Evolutionary conservation across 1,139 yeast genomes (phyloP).

Genomic region (Taphrina deformans): DNA sequence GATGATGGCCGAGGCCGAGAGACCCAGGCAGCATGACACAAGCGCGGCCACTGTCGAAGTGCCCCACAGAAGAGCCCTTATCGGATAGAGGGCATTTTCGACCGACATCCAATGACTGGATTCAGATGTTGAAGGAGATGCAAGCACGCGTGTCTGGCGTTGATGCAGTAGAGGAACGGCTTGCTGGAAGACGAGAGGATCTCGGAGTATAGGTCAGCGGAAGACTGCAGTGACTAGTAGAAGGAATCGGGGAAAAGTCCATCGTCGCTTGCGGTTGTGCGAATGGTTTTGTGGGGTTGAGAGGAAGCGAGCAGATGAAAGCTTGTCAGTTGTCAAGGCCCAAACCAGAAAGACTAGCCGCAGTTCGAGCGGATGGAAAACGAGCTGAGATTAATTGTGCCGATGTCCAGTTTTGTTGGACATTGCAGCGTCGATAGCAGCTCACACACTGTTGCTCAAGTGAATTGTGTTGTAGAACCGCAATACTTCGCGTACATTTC

Average conservation of each 20-base stretch:
- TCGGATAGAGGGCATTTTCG: constrained; percentile 10
- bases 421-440: background rate
- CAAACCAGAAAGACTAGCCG: no score
- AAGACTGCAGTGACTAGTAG: no score
- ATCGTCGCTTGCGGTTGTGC: background rate
- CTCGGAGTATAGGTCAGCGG: no score
- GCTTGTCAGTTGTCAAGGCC: background rate
- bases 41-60: constrained; percentile 10
- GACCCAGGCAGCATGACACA: constrained; percentile 15
- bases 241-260: background rate
- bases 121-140: background rate
- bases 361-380: no score
- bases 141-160: no score
- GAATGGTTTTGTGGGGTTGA: background rate
- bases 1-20: constrained; percentile 22
- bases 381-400: background rate
- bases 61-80: constrained; percentile 14
- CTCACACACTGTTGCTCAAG: background rate
- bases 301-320: background rate
- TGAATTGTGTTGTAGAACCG: background rate
- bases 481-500: background rate
- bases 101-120: background rate
- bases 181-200: no score
- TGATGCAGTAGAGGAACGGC: no score
- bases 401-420: background rate